phyloP scores from a whole-genome alignment of 768 basidiomycete species.

The Suillus subalutaceus region DNA sequence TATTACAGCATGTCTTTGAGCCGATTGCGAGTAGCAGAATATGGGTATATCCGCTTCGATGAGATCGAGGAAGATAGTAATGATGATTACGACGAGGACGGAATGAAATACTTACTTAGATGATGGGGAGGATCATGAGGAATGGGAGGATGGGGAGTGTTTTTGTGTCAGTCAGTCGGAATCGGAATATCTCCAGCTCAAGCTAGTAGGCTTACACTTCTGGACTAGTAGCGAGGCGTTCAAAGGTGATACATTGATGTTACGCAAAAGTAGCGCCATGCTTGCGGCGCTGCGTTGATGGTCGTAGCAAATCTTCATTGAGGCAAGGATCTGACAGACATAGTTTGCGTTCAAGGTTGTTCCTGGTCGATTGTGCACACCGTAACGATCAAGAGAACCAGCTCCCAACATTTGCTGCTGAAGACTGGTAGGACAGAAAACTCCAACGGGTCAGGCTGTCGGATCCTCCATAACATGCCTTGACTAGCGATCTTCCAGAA shows the following conservation, averaged over 20 bases:
- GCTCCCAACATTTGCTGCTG: neutral
- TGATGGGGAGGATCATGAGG: too few species aligned
- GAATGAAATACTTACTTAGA: too few species aligned
- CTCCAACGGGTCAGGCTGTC: neutral
- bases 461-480: neutral
- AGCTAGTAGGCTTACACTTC: neutral
- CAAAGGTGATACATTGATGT: neutral
- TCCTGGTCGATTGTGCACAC: neutral
- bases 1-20: neutral
- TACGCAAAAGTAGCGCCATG: neutral
- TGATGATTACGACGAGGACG: neutral
- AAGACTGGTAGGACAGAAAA: neutral
- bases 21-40: neutral
- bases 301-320: neutral
- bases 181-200: too few species aligned
- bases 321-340: neutral
- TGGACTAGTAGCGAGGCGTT: neutral
- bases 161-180: too few species aligned
- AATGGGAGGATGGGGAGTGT: neutral
- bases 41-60: neutral
- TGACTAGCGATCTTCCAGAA: neutral
- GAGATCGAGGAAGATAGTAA: neutral
- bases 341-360: neutral
- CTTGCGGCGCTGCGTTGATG: neutral
- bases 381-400: neutral